Conservation (phyloP, 2,329 filamentous ascomycete genomes). For the Nothopassalora personata region DNA sequence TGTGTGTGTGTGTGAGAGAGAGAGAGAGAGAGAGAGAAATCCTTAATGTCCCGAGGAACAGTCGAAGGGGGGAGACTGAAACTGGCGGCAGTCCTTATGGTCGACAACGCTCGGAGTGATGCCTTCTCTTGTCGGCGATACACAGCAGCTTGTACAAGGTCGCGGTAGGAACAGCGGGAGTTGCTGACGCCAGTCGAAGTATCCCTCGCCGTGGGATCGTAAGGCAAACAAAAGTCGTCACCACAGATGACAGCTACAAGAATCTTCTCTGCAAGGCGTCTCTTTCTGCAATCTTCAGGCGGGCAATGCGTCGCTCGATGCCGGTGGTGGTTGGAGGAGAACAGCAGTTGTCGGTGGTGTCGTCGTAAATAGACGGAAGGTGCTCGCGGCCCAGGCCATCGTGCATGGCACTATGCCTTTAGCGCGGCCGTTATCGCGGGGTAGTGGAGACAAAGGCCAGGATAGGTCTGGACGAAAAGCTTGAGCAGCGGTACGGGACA, state of each 20-base stretch:
- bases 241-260: not conserved
- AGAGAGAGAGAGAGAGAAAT: too few relatives aligned
- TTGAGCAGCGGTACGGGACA: not conserved
- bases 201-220: not conserved
- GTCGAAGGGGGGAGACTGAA: not conserved
- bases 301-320: not conserved
- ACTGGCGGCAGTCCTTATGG: not conserved
- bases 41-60: not conserved
- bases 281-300: not conserved
- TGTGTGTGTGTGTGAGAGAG: not conserved
- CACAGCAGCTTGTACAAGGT: not conserved
- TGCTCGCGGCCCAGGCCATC: not conserved
- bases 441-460: not conserved
- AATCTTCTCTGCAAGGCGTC: not conserved
- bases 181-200: not conserved
- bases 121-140: not conserved
- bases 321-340: not conserved
- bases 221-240: not conserved
- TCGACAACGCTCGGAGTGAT: not conserved
- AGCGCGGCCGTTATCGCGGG: not conserved
- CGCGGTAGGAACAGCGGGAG: not conserved
- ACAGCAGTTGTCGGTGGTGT: not conserved
- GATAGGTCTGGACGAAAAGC: not conserved
- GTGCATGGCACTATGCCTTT: not conserved
- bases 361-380: not conserved